Evolutionary conservation across 75 land plant genomes (phyloP), one percentile per base, ranked within the genome.

Genomic region (Pinus taeda): DNA sequence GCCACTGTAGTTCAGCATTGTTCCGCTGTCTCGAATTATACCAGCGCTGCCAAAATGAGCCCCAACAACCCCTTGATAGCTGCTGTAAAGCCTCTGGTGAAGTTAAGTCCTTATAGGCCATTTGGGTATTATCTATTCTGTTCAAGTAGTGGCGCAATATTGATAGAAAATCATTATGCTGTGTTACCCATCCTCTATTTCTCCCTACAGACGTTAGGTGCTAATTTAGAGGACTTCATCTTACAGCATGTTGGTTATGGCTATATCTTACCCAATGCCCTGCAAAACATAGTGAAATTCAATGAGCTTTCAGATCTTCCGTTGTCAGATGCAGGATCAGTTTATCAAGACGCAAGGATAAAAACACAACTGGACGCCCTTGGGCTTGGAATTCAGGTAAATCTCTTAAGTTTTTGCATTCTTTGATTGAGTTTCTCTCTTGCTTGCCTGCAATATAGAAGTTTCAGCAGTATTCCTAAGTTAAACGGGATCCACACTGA

Each of bases 71-170:
- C 65, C 18, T 64, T 90, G 22, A 53, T 88, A 49, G 85, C 79
- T 39, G 76, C 83, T 4, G 15, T 85, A 15, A 8, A 75, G 17
- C 61, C 57, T 58, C 75, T 90, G 3, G 37, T 83, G 57, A 82
- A 75, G 72, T 74, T 83, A 0, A 83, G 90, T 78, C 90, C 94
- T 33, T 92, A 88, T 64, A 81, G 87, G 58, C 90, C 94, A 15
- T 85, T 84, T 71, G 94, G 94, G 15, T 77, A 69, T 0, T 90
- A 74, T 78, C 65, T 81, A 15, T 88, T 91, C 75, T 75, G 55
- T 59, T 75, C 76, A 6, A 66, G 74, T 3, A 67, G 65, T 71
- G 91, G 85, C 9, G 65, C 64, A 24, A 15, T 81, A 8, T 63
- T 79, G 5, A 15, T 83, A 18, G 80, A 79, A 17, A 91, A 91